phyloP scores from a whole-genome alignment of 176 grass and related monocot species.

The Carex pumila region DNA sequence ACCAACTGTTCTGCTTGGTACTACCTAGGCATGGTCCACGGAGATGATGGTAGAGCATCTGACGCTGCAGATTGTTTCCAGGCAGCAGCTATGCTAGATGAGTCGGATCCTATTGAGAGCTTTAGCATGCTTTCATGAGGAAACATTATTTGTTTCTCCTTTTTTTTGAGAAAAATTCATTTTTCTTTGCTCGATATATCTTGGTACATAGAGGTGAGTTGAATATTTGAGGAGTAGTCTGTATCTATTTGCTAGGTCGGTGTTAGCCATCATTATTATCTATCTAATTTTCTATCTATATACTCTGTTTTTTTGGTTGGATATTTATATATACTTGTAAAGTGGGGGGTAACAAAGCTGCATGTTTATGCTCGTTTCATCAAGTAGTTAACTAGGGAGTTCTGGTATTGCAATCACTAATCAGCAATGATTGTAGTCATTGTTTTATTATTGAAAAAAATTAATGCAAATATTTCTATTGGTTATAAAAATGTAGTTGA shows the following conservation, averaged over 20 bases:
- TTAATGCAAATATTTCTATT: no score
- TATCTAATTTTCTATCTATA: neutral
- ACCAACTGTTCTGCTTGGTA: constrained; percentile 82
- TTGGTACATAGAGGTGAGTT: constrained; percentile 32
- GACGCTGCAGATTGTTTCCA: constrained; percentile 94
- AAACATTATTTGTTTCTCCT: neutral
- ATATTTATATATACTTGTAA: constrained; percentile 19
- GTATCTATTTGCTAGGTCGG: constrained; percentile 20
- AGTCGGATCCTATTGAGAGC: constrained; percentile 78
- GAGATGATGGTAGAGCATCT: constrained; percentile 52
- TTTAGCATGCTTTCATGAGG: constrained; percentile 50
- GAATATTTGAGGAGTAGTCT: neutral
- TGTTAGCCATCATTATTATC: constrained; percentile 8
- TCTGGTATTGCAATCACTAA: neutral
- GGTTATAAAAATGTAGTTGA: neutral
- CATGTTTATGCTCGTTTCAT: neutral
- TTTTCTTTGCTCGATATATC: neutral
- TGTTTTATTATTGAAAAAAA: no score
- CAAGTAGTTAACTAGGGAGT: neutral
- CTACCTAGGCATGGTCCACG: constrained; percentile 84
- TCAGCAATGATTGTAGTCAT: neutral
- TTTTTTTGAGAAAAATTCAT: constrained; percentile 22
- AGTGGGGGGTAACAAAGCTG: constrained; percentile 12
- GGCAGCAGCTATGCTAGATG: constrained; percentile 72
- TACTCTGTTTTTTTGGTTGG: neutral